Evolutionary conservation across 148 eudicot species (phyloP).

Genomic region (Cornus florida): DNA sequence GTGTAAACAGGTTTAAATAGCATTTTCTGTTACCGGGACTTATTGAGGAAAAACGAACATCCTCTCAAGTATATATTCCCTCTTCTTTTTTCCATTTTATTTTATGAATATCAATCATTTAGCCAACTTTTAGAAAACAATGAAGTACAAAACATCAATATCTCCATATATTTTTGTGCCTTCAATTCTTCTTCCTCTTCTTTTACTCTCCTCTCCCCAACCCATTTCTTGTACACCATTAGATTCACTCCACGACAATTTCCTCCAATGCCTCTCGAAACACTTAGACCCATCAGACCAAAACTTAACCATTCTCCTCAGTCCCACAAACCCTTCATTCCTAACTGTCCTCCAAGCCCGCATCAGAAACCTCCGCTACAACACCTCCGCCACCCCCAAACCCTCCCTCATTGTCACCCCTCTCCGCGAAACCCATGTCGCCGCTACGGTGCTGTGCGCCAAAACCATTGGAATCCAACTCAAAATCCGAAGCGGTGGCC

Average conservation of each 20-base stretch:
- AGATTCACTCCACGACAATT: not conserved
- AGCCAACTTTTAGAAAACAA: no score
- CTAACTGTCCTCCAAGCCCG: conserved; percentile 13
- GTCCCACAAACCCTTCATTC: conserved; percentile 11
- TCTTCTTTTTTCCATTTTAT: no score
- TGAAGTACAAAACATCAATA: no score
- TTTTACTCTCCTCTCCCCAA: not conserved
- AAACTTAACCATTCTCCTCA: conserved; percentile 20
- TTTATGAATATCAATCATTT: no score
- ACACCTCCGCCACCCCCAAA: conserved; percentile 23
- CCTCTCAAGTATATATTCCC: no score
- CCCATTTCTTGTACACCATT: not conserved
- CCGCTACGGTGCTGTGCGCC: conserved; percentile 23
- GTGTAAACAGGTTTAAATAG: no score
- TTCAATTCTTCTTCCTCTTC: not conserved
- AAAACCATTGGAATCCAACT: not conserved
- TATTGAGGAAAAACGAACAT: no score
- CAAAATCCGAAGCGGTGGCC: conserved; percentile 29
- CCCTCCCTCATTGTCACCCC: conserved; percentile 34
- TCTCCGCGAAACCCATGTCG: conserved; percentile 10
- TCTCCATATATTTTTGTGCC: no score
- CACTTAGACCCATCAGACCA: not conserved
- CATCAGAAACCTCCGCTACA: conserved; percentile 28
- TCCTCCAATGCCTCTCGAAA: conserved; percentile 1
- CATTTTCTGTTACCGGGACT: no score